Base-by-base conservation (phyloP, 202 grass and related monocot genomes). In the Schoenoplectus tabernaemontani region DNA sequence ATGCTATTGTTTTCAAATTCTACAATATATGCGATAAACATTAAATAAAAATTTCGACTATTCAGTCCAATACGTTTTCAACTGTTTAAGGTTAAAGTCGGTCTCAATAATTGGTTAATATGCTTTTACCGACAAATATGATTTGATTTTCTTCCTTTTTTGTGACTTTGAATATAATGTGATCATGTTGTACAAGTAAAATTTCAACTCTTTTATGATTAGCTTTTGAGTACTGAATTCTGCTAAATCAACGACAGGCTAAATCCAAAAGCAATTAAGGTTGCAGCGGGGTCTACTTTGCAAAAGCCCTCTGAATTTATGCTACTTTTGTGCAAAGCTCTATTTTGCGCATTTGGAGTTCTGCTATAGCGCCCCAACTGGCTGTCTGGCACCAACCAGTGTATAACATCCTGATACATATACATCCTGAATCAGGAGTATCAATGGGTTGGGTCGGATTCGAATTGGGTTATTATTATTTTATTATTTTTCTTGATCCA, bases 241-340 rank as follows among this genome's bases (percentile, higher is more conserved):
- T 46, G 56, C 42, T 48, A n/a, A n/a, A 20, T 62, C 33, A 78
- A 78, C 0, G 77, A 79, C 77, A 79, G 77, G 51, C 77, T 80
- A 63, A 79, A 64, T 79, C 59, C 77, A 64, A 60, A 79, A n/a
- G 38, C 77, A 80, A 63, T 80, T 51, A 80, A 80, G 77, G 59
- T 80, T 80, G 59, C 77, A 48, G 77, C 59, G 38, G 77, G 77
- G 59, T 80, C 57, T 80, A 65, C n/a, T 46, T 46, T 26, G 50
- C 22, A 46, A 80, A 80, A 64, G 17, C 57, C 24, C 20, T 42
- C 57, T 62, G 57, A 22, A 64, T 46, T 80, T 50, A 64, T 80
- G 9, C 77, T 28, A 23, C 57, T 63, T 79, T 64, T 64, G 23
- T 61, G 53, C 53, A 61, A 78, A 78, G n/a, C n/a, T 61, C 53